Conservation (phyloP, 2,329 filamentous ascomycete genomes). For the Monosporascus sp. region DNA sequence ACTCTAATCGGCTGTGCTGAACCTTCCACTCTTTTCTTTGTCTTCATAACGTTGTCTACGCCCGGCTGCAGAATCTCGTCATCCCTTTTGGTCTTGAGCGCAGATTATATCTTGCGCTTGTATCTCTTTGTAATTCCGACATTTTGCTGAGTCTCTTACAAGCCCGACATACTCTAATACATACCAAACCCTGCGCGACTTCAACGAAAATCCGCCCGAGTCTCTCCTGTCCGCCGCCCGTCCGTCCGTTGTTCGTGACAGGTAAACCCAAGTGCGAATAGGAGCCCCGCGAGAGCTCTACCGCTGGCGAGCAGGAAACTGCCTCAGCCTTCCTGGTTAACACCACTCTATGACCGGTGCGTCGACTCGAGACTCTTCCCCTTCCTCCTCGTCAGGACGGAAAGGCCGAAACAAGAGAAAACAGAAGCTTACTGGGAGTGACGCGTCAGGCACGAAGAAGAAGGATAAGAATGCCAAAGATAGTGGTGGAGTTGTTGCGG, state of each 20-base stretch:
- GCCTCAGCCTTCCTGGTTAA: slow-evolving; percentile 22
- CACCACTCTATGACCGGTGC: slow-evolving; percentile 32
- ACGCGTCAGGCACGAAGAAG: slow-evolving; percentile 29
- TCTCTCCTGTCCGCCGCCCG: not conserved
- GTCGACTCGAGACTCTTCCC: slow-evolving; percentile 27
- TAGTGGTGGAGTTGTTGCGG: slow-evolving; percentile 28
- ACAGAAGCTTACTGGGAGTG: slow-evolving; percentile 26
- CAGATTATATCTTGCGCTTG: not conserved
- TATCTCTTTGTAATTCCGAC: not conserved
- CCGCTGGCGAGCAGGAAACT: slow-evolving; percentile 30
- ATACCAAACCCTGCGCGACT: not conserved
- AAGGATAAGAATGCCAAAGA: slow-evolving; percentile 32
- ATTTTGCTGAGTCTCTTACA: not conserved
- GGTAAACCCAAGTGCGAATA: not conserved
- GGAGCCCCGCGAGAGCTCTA: slow-evolving; percentile 20
- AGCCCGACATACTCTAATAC: not conserved
- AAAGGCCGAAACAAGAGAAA: slow-evolving; percentile 23
- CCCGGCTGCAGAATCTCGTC: slow-evolving; percentile 1
- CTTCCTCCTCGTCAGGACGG: slow-evolving; percentile 22
- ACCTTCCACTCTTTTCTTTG: slow-evolving; percentile 10
- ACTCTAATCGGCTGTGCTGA: slow-evolving; percentile 10
- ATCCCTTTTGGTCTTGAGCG: slow-evolving; percentile 1
- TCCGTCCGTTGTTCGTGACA: not conserved
- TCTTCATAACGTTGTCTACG: slow-evolving; percentile 2
- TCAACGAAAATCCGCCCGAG: not conserved